Evolutionary conservation across 2,329 filamentous ascomycete genomes (phyloP), one percentile per base, ranked within the genome.

Genomic region (Phyllosticta citrichinensis): DNA sequence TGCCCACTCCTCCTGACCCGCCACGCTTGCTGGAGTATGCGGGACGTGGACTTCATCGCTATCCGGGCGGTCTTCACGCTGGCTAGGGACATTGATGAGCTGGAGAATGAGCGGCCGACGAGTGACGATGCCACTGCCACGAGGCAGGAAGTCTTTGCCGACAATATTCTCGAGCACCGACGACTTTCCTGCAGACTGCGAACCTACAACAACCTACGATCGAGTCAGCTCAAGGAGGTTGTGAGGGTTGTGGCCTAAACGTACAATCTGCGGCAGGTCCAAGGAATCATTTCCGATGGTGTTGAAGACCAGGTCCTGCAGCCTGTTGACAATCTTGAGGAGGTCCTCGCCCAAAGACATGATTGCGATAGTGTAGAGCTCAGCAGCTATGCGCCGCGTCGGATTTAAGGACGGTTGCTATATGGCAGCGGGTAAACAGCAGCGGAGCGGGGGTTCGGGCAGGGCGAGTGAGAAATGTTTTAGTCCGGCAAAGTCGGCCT

Each of bases 151-250:
- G 77, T 99, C 94, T 76, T 93, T 86, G 70, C 94, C 94, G 70
- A 99, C 94, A 68, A 99, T 96, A 76, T 99, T 99, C 79, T 99
- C 94, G 65, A 99, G 87, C 25, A 99, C 94, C 8, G 94, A 97
- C 17, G 93, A 97, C 80, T 99, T 99, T 72, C 94, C 94, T 61
- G 94, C 95, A 11, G 94, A 97, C 78, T 99, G 94, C 63, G 94
- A 99, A 65, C 94, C 94, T 69, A 99, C 94, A 63, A 99, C 94
- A 66, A 99, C 93, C 93, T 97, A 72, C 58, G 55, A 50, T 22
- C 52, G 61, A 52, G 64, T 70, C 62, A 70, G 67, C 57, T 64
- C 47, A 20, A 27, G 30, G n/a, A 24, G 53, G 60, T 62, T 61
- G 58, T 54, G 61, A 55, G 22, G 54, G 55, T 58, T 60, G 65